These are phyloP conservation scores for Dictyostelium capitatum DNA, from an alignment of 78 protist genomes.

Conservation along the genomic window DNA sequence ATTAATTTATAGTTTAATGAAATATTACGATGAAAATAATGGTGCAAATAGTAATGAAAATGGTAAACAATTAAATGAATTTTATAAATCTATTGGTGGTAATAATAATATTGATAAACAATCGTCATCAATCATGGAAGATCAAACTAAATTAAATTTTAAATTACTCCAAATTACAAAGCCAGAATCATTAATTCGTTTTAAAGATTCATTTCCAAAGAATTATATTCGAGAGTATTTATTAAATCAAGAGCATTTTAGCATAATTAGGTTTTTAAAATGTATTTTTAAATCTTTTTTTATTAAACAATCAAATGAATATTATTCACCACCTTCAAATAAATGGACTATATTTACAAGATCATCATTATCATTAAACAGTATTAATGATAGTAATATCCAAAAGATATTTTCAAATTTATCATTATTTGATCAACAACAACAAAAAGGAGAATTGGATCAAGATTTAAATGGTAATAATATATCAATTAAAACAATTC, in stretches of 20 bases:
- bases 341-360: constrained; percentile 65
- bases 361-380: constrained; percentile 11
- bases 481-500: not conserved
- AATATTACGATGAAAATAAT: not conserved
- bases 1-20: not conserved
- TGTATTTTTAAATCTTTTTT: not conserved
- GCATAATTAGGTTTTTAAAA: constrained; percentile 21
- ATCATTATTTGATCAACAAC: not conserved
- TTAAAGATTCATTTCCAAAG: not conserved
- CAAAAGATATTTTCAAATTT: not conserved
- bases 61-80: not conserved
- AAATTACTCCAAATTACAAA: constrained; percentile 50
- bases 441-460: no score
- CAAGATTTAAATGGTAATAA: no score
- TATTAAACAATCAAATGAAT: not conserved
- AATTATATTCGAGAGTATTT: constrained; percentile 46
- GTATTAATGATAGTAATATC: not conserved
- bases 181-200: constrained; percentile 29
- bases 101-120: no score
- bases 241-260: constrained; percentile 61
- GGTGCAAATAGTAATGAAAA: not conserved
- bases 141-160: constrained; percentile 2
- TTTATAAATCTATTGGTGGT: not conserved
- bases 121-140: not conserved
- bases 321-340: not conserved